phyloP scores from a whole-genome alignment of 306 rosid genomes.

The Prunus mongolica region DNA sequence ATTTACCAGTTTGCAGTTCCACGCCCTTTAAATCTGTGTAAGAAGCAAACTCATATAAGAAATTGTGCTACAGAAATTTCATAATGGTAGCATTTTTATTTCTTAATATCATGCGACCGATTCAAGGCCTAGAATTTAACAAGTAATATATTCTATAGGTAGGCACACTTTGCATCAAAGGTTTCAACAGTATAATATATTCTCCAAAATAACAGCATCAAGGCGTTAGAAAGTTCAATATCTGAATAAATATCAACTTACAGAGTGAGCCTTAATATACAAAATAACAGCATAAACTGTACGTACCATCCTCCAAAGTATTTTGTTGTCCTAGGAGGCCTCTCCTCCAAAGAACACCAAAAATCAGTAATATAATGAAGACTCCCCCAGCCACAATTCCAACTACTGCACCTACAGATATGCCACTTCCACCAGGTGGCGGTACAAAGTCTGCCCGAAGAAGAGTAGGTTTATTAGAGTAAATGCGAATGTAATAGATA shows the following conservation, averaged over 20 bases:
- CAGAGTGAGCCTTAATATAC: no score
- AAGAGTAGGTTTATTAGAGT: neutral
- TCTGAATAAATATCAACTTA: neutral
- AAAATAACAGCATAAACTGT: neutral
- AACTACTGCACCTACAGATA: constrained; percentile 18
- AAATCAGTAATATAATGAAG: constrained; percentile 14
- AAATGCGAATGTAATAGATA: neutral
- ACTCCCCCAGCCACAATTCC: constrained; percentile 30
- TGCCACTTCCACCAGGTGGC: constrained; percentile 1
- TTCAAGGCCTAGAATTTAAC: no score
- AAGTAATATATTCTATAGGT: neutral
- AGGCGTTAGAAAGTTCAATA: neutral
- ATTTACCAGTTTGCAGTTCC: constrained; percentile 28
- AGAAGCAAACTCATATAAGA: neutral
- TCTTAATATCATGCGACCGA: no score
- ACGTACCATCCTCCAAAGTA: constrained; percentile 33
- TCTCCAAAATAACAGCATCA: neutral
- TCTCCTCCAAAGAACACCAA: constrained; percentile 34
- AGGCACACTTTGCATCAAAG: neutral
- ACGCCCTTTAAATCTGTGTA: constrained; percentile 24
- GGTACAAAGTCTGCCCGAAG: constrained; percentile 20
- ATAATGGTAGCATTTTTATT: no score
- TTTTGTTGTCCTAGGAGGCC: constrained; percentile 9
- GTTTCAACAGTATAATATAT: neutral
- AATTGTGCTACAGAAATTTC: neutral